Conservation (phyloP, 371 early-diverging fungal species). For the Rhizopus delemar region DNA sequence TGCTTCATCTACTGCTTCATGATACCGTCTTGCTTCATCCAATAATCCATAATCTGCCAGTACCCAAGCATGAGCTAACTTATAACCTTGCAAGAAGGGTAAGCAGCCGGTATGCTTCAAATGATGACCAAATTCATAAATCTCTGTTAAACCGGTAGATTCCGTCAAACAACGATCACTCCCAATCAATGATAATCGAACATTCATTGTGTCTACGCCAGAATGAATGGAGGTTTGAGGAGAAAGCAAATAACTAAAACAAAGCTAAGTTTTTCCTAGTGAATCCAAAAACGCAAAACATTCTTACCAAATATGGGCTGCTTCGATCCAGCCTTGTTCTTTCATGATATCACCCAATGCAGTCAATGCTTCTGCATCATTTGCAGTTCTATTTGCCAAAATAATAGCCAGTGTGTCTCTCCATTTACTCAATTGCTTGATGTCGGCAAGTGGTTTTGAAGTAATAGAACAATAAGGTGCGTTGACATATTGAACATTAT, state of each 20-base stretch:
- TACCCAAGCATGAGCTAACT: slow-evolving; percentile 79
- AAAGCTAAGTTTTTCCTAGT: slow-evolving; percentile 11
- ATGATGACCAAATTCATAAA: slow-evolving; percentile 79
- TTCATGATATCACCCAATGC: slow-evolving; percentile 78
- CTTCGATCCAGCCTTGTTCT: slow-evolving; percentile 60
- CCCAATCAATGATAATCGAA: slow-evolving; percentile 64
- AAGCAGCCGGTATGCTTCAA: slow-evolving; percentile 54
- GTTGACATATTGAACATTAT: slow-evolving; percentile 28
- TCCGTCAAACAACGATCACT: slow-evolving; percentile 46
- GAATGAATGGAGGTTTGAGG: slow-evolving; percentile 55
- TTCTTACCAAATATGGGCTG: slow-evolving; percentile 85
- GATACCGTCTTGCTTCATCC: slow-evolving; percentile 73
- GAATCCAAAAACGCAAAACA: not conserved
- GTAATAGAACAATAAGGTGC: slow-evolving; percentile 32
- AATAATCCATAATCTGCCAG: slow-evolving; percentile 79
- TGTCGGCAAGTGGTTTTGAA: slow-evolving; percentile 19
- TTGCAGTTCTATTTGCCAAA: slow-evolving; percentile 81
- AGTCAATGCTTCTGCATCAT: slow-evolving; percentile 71
- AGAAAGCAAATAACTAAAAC: slow-evolving; percentile 66
- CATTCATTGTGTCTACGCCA: slow-evolving; percentile 62
- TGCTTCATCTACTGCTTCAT: slow-evolving; percentile 73
- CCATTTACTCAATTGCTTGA: slow-evolving; percentile 63
- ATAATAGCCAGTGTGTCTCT: slow-evolving; percentile 71
- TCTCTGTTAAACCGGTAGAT: slow-evolving; percentile 71
- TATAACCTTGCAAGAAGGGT: slow-evolving; percentile 89